These are phyloP conservation scores for Ceratocystis harringtonii DNA, from an alignment of 2,329 filamentous ascomycete species.

Conservation along the genomic window DNA sequence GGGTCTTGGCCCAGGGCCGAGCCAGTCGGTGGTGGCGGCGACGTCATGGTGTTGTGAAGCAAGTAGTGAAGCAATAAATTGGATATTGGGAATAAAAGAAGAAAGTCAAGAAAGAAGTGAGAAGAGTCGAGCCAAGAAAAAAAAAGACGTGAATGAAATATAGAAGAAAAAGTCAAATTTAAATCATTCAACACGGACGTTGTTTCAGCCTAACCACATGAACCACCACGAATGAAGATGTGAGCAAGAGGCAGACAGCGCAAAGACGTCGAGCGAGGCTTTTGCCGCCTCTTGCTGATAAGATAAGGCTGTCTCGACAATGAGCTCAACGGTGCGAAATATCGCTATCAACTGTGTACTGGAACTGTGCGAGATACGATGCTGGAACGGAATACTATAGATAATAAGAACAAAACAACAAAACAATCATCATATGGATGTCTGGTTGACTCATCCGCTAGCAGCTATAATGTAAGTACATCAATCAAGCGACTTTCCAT, in stretches of 20 bases:
- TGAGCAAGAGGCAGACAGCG: neutral
- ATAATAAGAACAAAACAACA: no score
- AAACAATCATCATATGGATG: no score
- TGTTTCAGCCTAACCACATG: constrained; percentile 10
- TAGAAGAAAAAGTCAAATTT: neutral
- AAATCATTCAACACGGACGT: neutral
- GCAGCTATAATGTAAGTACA: no score
- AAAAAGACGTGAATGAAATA: neutral
- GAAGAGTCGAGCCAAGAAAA: neutral
- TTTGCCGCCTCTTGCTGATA: neutral
- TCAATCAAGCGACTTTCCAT: no score
- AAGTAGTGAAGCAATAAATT: neutral
- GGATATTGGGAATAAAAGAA: neutral
- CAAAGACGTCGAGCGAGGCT: neutral
- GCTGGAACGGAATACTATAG: no score
- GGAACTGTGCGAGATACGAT: neutral
- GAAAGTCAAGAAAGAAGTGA: neutral
- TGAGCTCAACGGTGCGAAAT: neutral
- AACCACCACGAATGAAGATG: neutral
- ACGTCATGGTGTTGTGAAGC: neutral
- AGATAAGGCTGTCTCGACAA: neutral
- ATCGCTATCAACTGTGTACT: neutral
- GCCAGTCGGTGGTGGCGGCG: neutral
- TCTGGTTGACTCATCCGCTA: no score
- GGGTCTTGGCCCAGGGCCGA: constrained; percentile 1